Evolutionary conservation across 352 stramenopile genomes (phyloP), one percentile per base, ranked within the genome.

Genomic region (Achlya hypogyna): DNA sequence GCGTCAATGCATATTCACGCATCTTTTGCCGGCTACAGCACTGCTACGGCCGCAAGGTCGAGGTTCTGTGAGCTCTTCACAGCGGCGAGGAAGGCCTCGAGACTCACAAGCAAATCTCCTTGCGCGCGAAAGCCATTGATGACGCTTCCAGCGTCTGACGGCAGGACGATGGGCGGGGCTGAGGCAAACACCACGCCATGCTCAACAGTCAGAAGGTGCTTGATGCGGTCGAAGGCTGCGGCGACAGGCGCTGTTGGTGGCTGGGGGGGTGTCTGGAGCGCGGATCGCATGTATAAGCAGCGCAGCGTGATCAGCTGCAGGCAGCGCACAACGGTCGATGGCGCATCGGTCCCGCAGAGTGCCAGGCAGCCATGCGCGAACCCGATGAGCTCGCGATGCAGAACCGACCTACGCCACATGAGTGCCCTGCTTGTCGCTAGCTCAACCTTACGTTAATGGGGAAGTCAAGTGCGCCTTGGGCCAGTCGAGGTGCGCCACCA

Each of bases 101-200:
- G 23, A 23, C 20, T 32, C 12, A 51, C 42, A 49, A 60, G 40
- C 9, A 67, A 14, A 23, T 67, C 60, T 29, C 60, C 60, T 32
- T 58, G 42, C 20, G 60, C 60, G 8, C 60, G 60, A 58, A 59
- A 67, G 2, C n/a, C 10, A 49, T 67, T 67, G 10, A 67, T 34
- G 22, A 42, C 60, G 45, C 25, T 54, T 18, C 34, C 40, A n/a
- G n/a, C 49, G 31, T n/a, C 25, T 20, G 49, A 35, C 31, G 12
- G 10, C 25, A 56, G 20, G n/a, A 38, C 4, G 12, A 9, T 5
- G 5, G 27, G 8, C 6, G 47, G 28, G 28, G 28, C 49, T 18
- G 23, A 58, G 5, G 35, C 14, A 29, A 64, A 64, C 1, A 12
- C 20, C 18, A 64, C 28, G 8, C 38, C 23, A 25, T 52, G 27